These are phyloP conservation scores for Mycena galopus DNA, from an alignment of 768 basidiomycete species.

Conservation along the genomic window DNA sequence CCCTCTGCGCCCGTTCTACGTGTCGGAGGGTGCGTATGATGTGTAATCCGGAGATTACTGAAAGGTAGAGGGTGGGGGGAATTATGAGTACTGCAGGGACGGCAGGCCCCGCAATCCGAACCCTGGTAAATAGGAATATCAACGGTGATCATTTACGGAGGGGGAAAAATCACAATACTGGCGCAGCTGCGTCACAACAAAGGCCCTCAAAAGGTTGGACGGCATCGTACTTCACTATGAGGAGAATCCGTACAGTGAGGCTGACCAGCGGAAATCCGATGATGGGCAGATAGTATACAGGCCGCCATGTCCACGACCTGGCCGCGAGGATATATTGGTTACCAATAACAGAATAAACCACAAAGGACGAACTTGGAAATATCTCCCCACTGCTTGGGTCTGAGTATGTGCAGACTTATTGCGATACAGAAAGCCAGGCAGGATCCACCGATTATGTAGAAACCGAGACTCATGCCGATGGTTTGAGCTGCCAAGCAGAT, in stretches of 20 bases:
- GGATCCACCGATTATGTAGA: constrained; percentile 1
- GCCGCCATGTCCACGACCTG: constrained; percentile 23
- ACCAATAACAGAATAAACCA: neutral
- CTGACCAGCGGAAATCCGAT: constrained; percentile 3
- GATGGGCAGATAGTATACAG: constrained; percentile 24
- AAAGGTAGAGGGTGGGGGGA: neutral
- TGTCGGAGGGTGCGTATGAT: constrained; percentile 12
- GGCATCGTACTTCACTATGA: constrained; percentile 22
- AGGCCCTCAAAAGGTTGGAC: constrained; percentile 23
- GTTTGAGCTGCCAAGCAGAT: constrained; percentile 8
- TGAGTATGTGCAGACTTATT: neutral
- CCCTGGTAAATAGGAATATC: constrained; percentile 8
- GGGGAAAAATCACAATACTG: constrained; percentile 3
- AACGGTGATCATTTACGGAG: neutral
- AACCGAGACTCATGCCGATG: neutral
- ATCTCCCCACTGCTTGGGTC: constrained; percentile 26
- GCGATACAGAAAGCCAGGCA: constrained; percentile 17
- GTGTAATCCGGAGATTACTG: neutral
- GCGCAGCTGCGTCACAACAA: constrained; percentile 22
- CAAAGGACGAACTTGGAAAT: neutral
- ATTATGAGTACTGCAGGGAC: neutral
- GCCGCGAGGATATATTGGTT: neutral
- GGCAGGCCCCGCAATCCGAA: neutral
- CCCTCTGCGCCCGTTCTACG: constrained; percentile 15
- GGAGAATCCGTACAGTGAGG: neutral